These are phyloP conservation scores for Gossypium turneri DNA, from an alignment of 345 rosid species.

Conservation along the genomic window DNA sequence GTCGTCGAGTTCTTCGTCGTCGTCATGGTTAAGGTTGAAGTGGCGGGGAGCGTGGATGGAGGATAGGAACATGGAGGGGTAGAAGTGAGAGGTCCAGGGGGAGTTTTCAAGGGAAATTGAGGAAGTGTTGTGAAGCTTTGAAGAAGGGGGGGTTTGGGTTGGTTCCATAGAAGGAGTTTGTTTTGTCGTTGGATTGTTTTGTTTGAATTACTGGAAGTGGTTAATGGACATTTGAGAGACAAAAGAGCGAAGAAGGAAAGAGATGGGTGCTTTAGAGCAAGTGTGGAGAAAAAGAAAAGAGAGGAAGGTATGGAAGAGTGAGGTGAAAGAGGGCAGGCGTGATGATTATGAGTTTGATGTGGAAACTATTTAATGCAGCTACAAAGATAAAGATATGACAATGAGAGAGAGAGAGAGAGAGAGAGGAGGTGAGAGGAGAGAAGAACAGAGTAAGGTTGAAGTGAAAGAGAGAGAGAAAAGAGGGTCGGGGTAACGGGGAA, in stretches of 20 bases:
- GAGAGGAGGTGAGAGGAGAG: slow-evolving; percentile 9
- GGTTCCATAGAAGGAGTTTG: slow-evolving; percentile 19
- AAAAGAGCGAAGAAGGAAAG: slow-evolving; percentile 11
- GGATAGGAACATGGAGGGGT: slow-evolving; percentile 17
- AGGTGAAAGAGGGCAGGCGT: slow-evolving; percentile 17
- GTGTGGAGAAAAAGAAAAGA: not conserved
- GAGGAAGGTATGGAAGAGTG: slow-evolving; percentile 1
- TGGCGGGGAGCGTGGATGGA: slow-evolving; percentile 12
- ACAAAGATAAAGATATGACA: slow-evolving; percentile 22
- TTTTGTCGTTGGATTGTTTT: slow-evolving; percentile 11
- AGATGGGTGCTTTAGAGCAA: not conserved
- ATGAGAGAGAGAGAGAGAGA: slow-evolving; percentile 11
- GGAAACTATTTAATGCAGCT: slow-evolving; percentile 28
- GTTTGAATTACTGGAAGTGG: slow-evolving; percentile 36
- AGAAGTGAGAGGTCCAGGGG: slow-evolving; percentile 16
- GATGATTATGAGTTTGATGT: slow-evolving; percentile 36
- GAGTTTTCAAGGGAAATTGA: slow-evolving; percentile 16
- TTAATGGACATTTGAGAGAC: slow-evolving; percentile 44
- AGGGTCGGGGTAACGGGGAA: not conserved
- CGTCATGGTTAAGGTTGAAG: slow-evolving; percentile 28
- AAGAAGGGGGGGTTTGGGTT: slow-evolving; percentile 14
- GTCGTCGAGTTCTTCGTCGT: slow-evolving; percentile 26
- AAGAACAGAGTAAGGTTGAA: not conserved
- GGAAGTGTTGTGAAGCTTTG: not conserved
- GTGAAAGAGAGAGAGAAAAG: not conserved